Base-by-base conservation (phyloP, 2,329 filamentous ascomycete species). In the Xylariaceae sp. region DNA sequence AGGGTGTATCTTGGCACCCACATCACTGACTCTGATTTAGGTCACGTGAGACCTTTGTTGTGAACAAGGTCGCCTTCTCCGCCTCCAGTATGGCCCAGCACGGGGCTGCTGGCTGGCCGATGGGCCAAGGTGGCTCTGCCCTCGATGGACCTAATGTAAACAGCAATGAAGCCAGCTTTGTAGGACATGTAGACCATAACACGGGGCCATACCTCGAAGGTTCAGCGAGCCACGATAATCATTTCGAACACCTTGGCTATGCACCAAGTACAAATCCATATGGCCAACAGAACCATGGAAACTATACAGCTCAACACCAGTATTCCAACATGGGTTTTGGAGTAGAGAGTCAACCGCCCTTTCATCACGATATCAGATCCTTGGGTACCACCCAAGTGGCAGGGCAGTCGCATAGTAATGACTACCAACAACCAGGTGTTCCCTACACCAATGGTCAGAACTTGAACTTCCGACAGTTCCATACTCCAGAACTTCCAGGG, bases 71-170 rank as follows among this genome's bases (percentile, higher is more conserved):
- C 17, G 16, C n/a, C n/a, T 53, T 23, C 36, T 34, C 9, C 4
- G 31, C 19, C 17, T 34, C 39, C 43, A 29, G 36, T 37, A 62
- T 62, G 60, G 53, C 60, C 56, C 60, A 62, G 33, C 60, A 62
- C 28, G 48, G 53, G 26, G 47, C 60, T 34, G 23, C 53, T 34
- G 56, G 50, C 56, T 62, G 56, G 56, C n/a, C 46, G 3, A 47
- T 57, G 16, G 45, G 41, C 19, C 39, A 52, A 40, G 53, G 33
- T 17, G 56, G 45, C 48, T 46, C 56, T 34, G 51, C 36, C 4
- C 47, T 55, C 7, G 51, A 52, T 19, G 55, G 39, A 1, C 31
- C n/a, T 9, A 45, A 50, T 44, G 6, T 37, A 11, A 28, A 7
- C 7, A 16, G 39, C 9, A 34, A 50, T 26, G 47, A 47, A 24